Conservation (phyloP, 1,284 basidiomycete species). For the Omphalotus olearius region DNA sequence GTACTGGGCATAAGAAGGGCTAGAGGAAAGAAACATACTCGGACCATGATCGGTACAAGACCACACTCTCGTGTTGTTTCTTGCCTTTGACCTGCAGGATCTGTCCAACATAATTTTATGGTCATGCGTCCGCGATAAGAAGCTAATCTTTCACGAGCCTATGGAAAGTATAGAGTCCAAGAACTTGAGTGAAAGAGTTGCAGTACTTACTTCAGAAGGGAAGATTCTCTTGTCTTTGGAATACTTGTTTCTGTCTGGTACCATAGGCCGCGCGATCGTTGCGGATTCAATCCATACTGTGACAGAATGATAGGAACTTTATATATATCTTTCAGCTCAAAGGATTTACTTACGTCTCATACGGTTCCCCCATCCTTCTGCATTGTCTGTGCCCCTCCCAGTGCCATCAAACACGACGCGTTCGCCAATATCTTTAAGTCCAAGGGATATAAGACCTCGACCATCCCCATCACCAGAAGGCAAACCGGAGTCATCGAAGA, state of each 20-base stretch:
- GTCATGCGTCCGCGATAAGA: slow-evolving; percentile 93
- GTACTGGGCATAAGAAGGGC: neutral
- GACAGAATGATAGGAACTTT: neutral
- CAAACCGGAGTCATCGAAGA: slow-evolving; percentile 84
- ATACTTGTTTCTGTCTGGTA: slow-evolving; percentile 79
- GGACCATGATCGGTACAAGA: slow-evolving; percentile 93
- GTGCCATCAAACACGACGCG: slow-evolving; percentile 92
- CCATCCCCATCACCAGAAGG: slow-evolving; percentile 73
- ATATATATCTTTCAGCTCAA: neutral
- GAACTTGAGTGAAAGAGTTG: neutral
- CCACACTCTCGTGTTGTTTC: slow-evolving; percentile 87
- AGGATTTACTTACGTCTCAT: slow-evolving; percentile 65
- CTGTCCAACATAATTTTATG: slow-evolving; percentile 86
- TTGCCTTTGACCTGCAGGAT: slow-evolving; percentile 68
- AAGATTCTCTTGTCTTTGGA: slow-evolving; percentile 79
- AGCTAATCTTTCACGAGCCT: slow-evolving; percentile 90
- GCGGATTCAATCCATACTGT: slow-evolving; percentile 90
- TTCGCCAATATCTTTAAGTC: slow-evolving; percentile 81
- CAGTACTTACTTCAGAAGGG: slow-evolving; percentile 74
- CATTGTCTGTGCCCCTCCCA: slow-evolving; percentile 45
- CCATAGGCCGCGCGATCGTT: slow-evolving; percentile 82
- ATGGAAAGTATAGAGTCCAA: slow-evolving; percentile 9
- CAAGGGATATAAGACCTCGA: slow-evolving; percentile 78
- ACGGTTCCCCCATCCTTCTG: slow-evolving; percentile 72
- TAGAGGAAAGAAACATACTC: slow-evolving; percentile 51